Base-by-base conservation (phyloP, 768 basidiomycete species). In the Tricholoma furcatifolium region DNA sequence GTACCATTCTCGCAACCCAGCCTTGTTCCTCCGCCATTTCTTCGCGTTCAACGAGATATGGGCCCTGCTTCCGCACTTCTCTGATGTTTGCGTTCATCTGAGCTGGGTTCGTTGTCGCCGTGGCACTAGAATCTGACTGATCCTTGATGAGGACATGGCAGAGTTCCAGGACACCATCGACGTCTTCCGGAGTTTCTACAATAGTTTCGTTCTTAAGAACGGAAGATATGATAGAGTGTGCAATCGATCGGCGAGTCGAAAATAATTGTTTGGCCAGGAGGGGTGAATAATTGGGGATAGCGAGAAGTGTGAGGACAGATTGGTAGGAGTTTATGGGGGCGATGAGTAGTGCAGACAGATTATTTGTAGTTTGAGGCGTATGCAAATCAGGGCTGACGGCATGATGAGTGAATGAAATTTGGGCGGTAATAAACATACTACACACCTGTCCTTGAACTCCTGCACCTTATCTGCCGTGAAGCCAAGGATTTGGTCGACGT, bases 21-120 rank as follows among this genome's bases (percentile, higher is more conserved):
- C 97, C 97, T 63, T 99, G 97, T 68, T 99, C 97, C 68, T 99
- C 97, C 0, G 94, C 95, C 75, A 94, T 79, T 64, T 98, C 96
- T 66, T 95, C 91, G 46, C 86, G 71, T 66, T 96, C 95, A 47
- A 81, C 62, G 24, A 75, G 72, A 59, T 84, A 81, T 9, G 83
- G 75, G 6, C 83, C 83, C 51, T 82, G 80, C 55, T 85, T 74
- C 54, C 83, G 76, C 43, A 69, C 63, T 41, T 81, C 80, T 57
- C 78, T 76, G 14, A 62, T 59, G 20, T 67, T 76, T 20, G 62
- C 60, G 21, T 67, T 72, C 24, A 65, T 57, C 34, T 71, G 68
- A 18, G 66, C 65, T 7, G 65, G 68, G 53, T 75, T 62, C 42
- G 49, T 69, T 60, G 24, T 49, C 20, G 51, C 60, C 30, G 70